phyloP scores from a whole-genome alignment of 1,284 basidiomycete species.

The Boletus subluridellus region DNA sequence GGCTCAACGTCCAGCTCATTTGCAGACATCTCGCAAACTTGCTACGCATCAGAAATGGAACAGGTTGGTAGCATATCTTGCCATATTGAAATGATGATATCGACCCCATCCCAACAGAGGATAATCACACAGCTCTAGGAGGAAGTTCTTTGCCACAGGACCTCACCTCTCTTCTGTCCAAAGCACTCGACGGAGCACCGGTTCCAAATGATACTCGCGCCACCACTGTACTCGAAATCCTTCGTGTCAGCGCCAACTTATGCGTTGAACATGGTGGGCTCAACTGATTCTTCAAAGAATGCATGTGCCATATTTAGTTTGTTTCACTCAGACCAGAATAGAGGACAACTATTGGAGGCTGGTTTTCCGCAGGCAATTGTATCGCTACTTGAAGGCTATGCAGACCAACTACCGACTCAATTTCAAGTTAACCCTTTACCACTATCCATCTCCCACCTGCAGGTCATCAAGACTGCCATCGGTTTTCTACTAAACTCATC shows the following conservation, averaged over 20 bases:
- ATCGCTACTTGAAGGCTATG: constrained; percentile 66
- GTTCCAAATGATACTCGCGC: constrained; percentile 46
- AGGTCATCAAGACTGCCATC: constrained; percentile 71
- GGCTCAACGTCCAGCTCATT: constrained; percentile 50
- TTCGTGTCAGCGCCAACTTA: constrained; percentile 73
- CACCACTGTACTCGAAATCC: constrained; percentile 57
- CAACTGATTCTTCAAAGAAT: not conserved
- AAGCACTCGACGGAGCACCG: constrained; percentile 48
- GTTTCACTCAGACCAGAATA: constrained; percentile 54
- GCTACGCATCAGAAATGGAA: constrained; percentile 51
- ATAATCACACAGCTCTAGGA: constrained; percentile 68
- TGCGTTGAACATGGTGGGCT: constrained; percentile 74
- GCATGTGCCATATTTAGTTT: constrained; percentile 1
- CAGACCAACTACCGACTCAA: constrained; percentile 47
- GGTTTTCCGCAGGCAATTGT: constrained; percentile 65
- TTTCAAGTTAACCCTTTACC: constrained; percentile 44
- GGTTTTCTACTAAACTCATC: constrained; percentile 79
- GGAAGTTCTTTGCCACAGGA: constrained; percentile 60
- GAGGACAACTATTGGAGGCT: constrained; percentile 63
- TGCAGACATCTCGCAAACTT: constrained; percentile 60
- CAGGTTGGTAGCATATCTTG: constrained; percentile 36
- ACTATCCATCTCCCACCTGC: constrained; percentile 60
- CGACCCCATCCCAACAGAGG: constrained; percentile 42
- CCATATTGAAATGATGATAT: constrained; percentile 4
- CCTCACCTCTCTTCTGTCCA: constrained; percentile 55